phyloP scores from a whole-genome alignment of 371 early-diverging fungal genomes.

The Dichotomocladium elegans region DNA sequence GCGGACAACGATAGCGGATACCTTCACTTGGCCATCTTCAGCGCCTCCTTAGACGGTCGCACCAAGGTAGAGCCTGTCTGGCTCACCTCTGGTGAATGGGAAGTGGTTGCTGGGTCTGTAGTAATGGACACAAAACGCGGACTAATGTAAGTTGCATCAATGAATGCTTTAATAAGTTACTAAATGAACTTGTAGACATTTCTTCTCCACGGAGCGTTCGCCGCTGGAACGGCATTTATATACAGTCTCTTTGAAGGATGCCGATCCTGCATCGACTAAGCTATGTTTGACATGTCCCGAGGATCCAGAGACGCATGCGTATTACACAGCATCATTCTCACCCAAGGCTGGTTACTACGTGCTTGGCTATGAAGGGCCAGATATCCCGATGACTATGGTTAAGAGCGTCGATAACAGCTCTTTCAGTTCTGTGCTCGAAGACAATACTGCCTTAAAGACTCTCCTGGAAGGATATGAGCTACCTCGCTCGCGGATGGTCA shows the following conservation, averaged over 20 bases:
- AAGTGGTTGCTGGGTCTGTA: constrained; percentile 66
- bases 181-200: constrained; percentile 40
- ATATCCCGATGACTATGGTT: constrained; percentile 78
- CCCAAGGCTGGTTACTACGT: constrained; percentile 71
- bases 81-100: constrained; percentile 86
- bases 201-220: constrained; percentile 70
- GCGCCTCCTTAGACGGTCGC: constrained; percentile 17
- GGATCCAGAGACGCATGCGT: constrained; percentile 51
- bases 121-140: constrained; percentile 58
- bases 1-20: constrained; percentile 71
- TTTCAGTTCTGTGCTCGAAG: constrained; percentile 51
- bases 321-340: constrained; percentile 74
- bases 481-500: constrained; percentile 54
- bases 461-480: constrained; percentile 47
- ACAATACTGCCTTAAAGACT: constrained; percentile 47
- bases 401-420: constrained; percentile 48
- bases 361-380: constrained; percentile 82
- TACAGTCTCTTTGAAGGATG: constrained; percentile 18
- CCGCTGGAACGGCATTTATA: constrained; percentile 80
- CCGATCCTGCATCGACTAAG: constrained; percentile 22
- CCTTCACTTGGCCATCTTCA: constrained; percentile 80
- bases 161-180: not conserved
- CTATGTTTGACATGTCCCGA: constrained; percentile 37
- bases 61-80: constrained; percentile 54
- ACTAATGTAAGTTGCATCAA: constrained; percentile 42